phyloP scores from a whole-genome alignment of 202 grass and related monocot species.

The Panicum hallii region DNA sequence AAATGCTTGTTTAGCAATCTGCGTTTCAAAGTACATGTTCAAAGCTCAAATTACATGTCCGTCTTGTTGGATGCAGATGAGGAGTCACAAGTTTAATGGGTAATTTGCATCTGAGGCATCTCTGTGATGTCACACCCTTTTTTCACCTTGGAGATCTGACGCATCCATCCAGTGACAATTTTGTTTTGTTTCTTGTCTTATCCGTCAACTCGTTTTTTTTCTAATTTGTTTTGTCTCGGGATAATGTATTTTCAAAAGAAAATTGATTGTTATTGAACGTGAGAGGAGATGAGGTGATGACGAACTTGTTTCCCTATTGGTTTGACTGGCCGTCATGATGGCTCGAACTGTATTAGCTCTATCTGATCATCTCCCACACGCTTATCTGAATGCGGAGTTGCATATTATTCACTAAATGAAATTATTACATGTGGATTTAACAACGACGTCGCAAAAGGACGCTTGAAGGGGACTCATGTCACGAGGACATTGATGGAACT shows the following conservation, averaged over 20 bases:
- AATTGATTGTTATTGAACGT: background rate
- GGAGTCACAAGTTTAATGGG: constrained; percentile 46
- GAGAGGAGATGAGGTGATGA: constrained; percentile 29
- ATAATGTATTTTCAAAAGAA: too few species aligned
- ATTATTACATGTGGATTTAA: too few species aligned
- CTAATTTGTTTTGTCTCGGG: background rate
- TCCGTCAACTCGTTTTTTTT: background rate
- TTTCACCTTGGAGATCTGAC: constrained; percentile 82
- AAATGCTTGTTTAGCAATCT: too few species aligned
- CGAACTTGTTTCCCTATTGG: constrained; percentile 58
- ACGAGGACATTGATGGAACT: too few species aligned
- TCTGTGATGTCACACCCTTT: constrained; percentile 58
- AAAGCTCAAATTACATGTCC: background rate
- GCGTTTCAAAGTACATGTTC: too few species aligned
- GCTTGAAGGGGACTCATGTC: too few species aligned
- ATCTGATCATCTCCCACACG: constrained; percentile 28
- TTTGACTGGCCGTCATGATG: constrained; percentile 50
- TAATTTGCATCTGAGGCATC: constrained; percentile 71
- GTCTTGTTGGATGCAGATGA: constrained; percentile 30
- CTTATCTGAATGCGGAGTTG: background rate
- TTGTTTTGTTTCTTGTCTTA: too few species aligned
- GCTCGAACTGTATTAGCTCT: constrained; percentile 52
- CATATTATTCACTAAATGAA: too few species aligned
- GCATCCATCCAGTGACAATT: background rate
- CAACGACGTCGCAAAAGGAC: too few species aligned